Evolutionary conservation across 148 eudicot species (phyloP).

Genomic region (Vaccinium myrtillus): DNA sequence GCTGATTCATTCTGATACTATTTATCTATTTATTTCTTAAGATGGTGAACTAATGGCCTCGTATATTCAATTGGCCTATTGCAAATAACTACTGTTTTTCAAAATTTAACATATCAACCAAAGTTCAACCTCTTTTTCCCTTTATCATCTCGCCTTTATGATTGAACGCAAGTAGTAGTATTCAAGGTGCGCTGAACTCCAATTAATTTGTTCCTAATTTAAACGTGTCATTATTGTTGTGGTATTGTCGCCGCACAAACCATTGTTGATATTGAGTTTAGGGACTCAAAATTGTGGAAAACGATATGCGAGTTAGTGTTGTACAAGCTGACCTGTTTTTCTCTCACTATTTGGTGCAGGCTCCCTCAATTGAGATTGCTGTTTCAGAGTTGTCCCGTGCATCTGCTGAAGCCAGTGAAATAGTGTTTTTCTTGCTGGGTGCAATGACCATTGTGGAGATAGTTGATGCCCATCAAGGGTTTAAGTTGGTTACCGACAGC

Average conservation of each 20-base stretch:
- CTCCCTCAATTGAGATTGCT: conserved; percentile 91
- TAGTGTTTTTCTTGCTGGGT: conserved; percentile 95
- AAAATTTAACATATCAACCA: not conserved
- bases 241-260: not conserved
- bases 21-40: not conserved
- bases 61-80: not conserved
- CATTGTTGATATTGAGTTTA: not conserved
- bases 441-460: conserved; percentile 99
- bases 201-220: not conserved
- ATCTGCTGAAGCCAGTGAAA: conserved; percentile 95
- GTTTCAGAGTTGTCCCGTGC: conserved; percentile 84
- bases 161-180: not conserved
- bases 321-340: not conserved
- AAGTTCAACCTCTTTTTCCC: not conserved
- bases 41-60: not conserved
- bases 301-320: not conserved
- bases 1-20: not conserved
- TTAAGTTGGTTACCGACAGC: conserved; percentile 84
- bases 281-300: not conserved
- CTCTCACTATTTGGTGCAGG: conserved; percentile 45
- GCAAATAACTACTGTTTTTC: not conserved
- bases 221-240: not conserved
- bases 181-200: not conserved
- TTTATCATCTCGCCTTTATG: not conserved
- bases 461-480: conserved; percentile 99